Evolutionary conservation across 805 yeast genomes (phyloP).

Genomic region (Vanderwaltozyma tropicalis): DNA sequence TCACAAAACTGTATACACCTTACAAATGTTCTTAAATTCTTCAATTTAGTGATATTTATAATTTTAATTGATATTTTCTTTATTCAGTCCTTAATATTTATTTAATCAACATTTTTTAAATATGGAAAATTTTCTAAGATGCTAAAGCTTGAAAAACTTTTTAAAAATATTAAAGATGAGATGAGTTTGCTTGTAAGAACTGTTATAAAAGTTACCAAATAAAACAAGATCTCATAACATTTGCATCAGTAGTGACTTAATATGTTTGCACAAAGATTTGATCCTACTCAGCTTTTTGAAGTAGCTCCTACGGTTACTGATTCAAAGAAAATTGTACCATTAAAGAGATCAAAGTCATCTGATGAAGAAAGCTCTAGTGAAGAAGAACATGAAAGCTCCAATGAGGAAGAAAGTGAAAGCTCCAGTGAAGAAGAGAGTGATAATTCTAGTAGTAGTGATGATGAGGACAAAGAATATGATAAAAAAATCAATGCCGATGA

Average conservation of each 20-base stretch:
- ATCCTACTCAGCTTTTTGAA: slow-evolving; percentile 32
- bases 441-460: slow-evolving; percentile 4
- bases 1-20: too few relatives aligned
- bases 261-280: slow-evolving; percentile 64
- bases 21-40: too few relatives aligned
- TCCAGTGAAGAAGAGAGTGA: not conserved
- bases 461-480: slow-evolving; percentile 13
- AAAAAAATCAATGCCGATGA: not conserved
- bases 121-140: slow-evolving; percentile 4
- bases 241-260: not conserved
- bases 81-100: not conserved
- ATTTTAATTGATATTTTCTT: not conserved
- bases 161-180: too few relatives aligned
- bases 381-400: slow-evolving; percentile 8
- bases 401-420: slow-evolving; percentile 12
- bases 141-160: too few relatives aligned
- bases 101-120: slow-evolving; percentile 1
- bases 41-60: not conserved
- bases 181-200: slow-evolving; percentile 2
- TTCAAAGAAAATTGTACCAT: slow-evolving; percentile 12
- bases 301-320: not conserved
- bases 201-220: not conserved
- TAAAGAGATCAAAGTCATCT: slow-evolving; percentile 15
- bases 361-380: slow-evolving; percentile 2
- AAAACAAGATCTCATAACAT: not conserved